Evolutionary conservation across 208 protist genomes (phyloP).

Genomic region (Acanthamoeba royreba): DNA sequence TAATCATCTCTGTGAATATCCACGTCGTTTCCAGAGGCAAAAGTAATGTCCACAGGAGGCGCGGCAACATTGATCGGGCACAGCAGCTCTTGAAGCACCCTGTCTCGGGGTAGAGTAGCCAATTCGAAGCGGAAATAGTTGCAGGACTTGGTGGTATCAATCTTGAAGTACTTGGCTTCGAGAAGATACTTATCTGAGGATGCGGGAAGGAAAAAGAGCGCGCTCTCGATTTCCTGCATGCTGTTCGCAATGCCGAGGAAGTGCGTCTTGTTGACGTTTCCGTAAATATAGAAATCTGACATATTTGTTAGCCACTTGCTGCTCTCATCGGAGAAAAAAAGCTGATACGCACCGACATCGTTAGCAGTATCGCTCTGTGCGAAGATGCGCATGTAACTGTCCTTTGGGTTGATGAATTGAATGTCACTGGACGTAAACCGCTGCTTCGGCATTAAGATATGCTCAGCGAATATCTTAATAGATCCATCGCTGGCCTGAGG

Average conservation of each 20-base stretch:
- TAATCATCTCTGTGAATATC: constrained; percentile 18
- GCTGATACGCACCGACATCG: background rate
- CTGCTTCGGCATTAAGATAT: background rate
- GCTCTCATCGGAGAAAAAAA: background rate
- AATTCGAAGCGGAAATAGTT: constrained; percentile 47
- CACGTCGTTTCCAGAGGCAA: constrained; percentile 28
- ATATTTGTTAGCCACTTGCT: too few species aligned
- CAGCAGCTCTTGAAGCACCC: constrained; percentile 15
- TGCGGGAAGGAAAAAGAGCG: constrained; percentile 5
- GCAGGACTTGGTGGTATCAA: background rate
- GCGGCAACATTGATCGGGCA: background rate
- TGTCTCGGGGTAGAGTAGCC: background rate
- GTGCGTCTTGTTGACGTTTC: background rate
- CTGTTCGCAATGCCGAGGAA: background rate
- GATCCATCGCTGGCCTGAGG: background rate
- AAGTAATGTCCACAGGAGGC: background rate
- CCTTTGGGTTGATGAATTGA: background rate
- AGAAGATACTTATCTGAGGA: background rate
- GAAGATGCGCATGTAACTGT: constrained; percentile 42
- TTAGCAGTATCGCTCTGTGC: background rate
- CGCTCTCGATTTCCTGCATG: constrained; percentile 31
- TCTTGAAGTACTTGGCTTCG: background rate
- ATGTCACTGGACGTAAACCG: background rate
- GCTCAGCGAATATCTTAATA: background rate
- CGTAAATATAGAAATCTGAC: background rate